A percentile compares a stretch with the other conserved stretches of the same genome.
phyloP scores from a whole-genome alignment of 495 filamentous ascomycete genomes.

The Penicillium diatomitis region DNA sequence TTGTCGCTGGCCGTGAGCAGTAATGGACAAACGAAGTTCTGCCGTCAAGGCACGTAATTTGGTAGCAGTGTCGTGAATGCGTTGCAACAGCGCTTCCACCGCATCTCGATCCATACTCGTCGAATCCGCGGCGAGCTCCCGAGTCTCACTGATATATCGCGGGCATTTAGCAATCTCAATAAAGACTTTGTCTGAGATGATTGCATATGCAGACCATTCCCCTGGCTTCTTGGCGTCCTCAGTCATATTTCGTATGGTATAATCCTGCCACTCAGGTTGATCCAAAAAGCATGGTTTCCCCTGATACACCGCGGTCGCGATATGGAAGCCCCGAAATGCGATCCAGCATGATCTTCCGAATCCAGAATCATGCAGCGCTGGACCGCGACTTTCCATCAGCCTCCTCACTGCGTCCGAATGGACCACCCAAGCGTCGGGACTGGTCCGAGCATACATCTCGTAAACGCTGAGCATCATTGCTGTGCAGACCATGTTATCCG shows the following conservation, averaged over 20 bases:
- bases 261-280: slow-evolving; percentile 19
- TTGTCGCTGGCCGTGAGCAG: slow-evolving; percentile 15
- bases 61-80: slow-evolving; percentile 13
- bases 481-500: slow-evolving; percentile 24
- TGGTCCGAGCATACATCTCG: slow-evolving; percentile 29
- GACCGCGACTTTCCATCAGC: slow-evolving; percentile 22
- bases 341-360: slow-evolving; percentile 22
- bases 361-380: slow-evolving; percentile 10
- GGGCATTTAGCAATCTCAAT: slow-evolving; percentile 27
- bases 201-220: slow-evolving; percentile 16
- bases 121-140: slow-evolving; percentile 8
- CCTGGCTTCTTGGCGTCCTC: slow-evolving; percentile 21
- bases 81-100: slow-evolving; percentile 6
- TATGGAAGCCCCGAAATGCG: slow-evolving; percentile 25
- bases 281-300: slow-evolving; percentile 26
- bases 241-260: slow-evolving; percentile 10
- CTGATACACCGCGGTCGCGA: slow-evolving; percentile 20
- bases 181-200: slow-evolving; percentile 16
- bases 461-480: slow-evolving; percentile 29
- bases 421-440: slow-evolving; percentile 21
- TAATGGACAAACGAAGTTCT: slow-evolving; percentile 17
- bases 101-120: not conserved
- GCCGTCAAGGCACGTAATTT: slow-evolving; percentile 4
- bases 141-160: slow-evolving; percentile 20
- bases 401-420: slow-evolving; percentile 23